Evolutionary conservation across 345 rosid species (phyloP).

Genomic region (Dimocarpus longan): DNA sequence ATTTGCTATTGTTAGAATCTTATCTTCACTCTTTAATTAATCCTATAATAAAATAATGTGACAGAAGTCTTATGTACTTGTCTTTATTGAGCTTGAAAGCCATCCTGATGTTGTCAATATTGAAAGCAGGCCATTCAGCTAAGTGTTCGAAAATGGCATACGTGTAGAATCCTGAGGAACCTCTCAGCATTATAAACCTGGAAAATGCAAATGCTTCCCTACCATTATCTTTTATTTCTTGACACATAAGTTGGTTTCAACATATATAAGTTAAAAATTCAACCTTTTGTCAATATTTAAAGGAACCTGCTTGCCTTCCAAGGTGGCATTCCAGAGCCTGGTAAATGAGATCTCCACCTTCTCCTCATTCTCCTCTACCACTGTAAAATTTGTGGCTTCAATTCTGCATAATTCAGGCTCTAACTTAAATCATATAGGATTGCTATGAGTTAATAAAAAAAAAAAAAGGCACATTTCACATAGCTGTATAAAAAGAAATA

Average conservation of each 20-base stretch:
- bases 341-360: conserved; percentile 64
- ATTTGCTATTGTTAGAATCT: neutral
- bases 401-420: conserved; percentile 34
- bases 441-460: neutral
- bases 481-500: neutral
- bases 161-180: conserved; percentile 79
- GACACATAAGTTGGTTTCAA: neutral
- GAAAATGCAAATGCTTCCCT: conserved; percentile 1
- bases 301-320: conserved; percentile 48
- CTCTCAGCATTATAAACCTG: conserved; percentile 80
- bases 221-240: neutral
- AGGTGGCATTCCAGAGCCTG: conserved; percentile 56
- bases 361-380: conserved; percentile 53
- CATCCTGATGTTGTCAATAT: conserved; percentile 71
- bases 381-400: conserved; percentile 37
- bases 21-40: neutral
- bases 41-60: neutral
- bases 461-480: neutral
- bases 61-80: conserved; percentile 40
- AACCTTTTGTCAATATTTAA: conserved; percentile 72
- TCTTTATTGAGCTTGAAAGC: conserved; percentile 80
- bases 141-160: conserved; percentile 75
- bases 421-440: neutral
- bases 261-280: neutral
- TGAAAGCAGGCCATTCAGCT: conserved; percentile 81